These are phyloP conservation scores for Colletotrichum tofieldiae DNA, from an alignment of 2,329 filamentous ascomycete genomes.

Conservation along the genomic window DNA sequence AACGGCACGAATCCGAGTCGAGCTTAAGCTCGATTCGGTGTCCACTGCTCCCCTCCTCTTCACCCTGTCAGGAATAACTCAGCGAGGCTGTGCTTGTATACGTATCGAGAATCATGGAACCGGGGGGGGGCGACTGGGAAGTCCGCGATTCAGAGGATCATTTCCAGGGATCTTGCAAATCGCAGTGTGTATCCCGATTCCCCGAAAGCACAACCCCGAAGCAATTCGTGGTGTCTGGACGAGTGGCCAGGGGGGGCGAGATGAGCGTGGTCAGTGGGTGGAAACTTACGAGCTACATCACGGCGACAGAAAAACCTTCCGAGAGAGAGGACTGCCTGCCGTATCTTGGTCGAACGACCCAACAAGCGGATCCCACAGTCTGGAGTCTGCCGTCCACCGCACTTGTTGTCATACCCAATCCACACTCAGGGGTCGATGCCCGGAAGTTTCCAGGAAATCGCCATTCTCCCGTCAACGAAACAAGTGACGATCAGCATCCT, in stretches of 20 bases:
- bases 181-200: conserved; percentile 38
- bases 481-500: conserved; percentile 40
- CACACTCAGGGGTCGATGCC: conserved; percentile 25
- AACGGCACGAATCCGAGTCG: conserved; percentile 37
- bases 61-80: not conserved
- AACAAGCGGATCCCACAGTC: conserved; percentile 17
- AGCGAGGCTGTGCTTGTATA: conserved; percentile 41
- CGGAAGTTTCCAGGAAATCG: conserved; percentile 18
- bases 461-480: conserved; percentile 13
- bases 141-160: conserved; percentile 43
- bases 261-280: conserved; percentile 26
- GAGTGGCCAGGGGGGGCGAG: not conserved
- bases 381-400: conserved; percentile 32
- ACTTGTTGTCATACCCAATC: conserved; percentile 33
- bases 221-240: conserved; percentile 4
- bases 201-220: conserved; percentile 32
- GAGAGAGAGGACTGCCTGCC: not conserved
- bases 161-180: conserved; percentile 43
- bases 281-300: conserved; percentile 3
- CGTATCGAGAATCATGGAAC: conserved; percentile 36
- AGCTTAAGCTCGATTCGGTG: conserved; percentile 35
- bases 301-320: conserved; percentile 30
- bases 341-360: conserved; percentile 11
- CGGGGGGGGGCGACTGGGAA: conserved; percentile 10
- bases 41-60: conserved; percentile 4